These are phyloP conservation scores for Arctostaphylos glauca DNA, from an alignment of 148 eudicot genomes.

Conservation along the genomic window DNA sequence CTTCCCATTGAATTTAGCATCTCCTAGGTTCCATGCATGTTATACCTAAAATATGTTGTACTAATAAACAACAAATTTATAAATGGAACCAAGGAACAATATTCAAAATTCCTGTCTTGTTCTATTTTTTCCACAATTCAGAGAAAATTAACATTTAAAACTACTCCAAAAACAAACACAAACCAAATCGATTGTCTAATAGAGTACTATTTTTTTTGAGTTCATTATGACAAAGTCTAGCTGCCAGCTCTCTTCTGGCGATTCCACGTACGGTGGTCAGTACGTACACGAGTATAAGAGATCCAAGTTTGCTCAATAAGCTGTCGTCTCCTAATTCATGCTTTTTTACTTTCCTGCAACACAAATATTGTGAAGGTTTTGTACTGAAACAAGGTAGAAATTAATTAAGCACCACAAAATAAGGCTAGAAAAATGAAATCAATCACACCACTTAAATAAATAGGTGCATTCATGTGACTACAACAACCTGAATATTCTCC, in stretches of 20 bases:
- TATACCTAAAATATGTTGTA: neutral
- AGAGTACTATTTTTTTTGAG: neutral
- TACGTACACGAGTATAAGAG: neutral
- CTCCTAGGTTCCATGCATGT: neutral
- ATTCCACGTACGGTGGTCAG: neutral
- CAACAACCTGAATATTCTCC: neutral
- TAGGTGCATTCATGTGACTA: neutral
- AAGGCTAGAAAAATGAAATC: neutral
- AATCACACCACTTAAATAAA: neutral
- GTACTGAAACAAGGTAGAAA: neutral
- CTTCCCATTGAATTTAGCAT: neutral
- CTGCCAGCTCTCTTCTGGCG: neutral
- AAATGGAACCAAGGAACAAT: slow-evolving; percentile 6
- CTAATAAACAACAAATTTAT: slow-evolving; percentile 2
- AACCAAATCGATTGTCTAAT: neutral
- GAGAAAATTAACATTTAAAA: neutral
- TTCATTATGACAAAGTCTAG: neutral
- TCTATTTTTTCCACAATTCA: slow-evolving; percentile 8
- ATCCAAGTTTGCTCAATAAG: neutral
- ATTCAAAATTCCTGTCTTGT: slow-evolving; percentile 13
- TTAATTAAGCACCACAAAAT: neutral
- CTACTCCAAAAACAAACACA: slow-evolving; percentile 14
- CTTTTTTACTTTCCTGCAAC: neutral
- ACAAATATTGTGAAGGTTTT: neutral
- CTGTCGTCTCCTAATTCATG: neutral